Conservation (phyloP, 2,329 filamentous ascomycete genomes). For the Juglanconis oblonga region DNA sequence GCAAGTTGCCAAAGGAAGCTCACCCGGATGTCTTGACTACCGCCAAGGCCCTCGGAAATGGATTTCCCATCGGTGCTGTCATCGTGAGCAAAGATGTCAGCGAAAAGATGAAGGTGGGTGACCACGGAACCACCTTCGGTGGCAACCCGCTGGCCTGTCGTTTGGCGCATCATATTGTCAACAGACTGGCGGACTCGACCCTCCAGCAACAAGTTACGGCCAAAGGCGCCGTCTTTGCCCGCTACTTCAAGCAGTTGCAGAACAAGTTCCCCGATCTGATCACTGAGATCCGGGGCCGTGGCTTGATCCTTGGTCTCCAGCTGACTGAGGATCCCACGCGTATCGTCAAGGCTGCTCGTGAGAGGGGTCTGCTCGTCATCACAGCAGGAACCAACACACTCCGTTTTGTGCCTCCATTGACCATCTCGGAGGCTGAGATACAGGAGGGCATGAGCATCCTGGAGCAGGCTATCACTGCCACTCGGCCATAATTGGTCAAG, state of each 20-base stretch:
- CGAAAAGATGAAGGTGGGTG: slow-evolving; percentile 62
- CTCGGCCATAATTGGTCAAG: slow-evolving; percentile 23
- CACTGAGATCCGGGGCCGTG: slow-evolving; percentile 75
- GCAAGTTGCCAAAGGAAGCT: slow-evolving; percentile 67
- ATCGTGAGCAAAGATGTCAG: slow-evolving; percentile 60
- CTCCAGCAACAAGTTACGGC: slow-evolving; percentile 67
- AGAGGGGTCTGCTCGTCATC: slow-evolving; percentile 85
- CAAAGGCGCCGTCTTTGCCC: slow-evolving; percentile 56
- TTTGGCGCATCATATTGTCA: slow-evolving; percentile 82
- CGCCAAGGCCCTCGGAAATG: slow-evolving; percentile 94
- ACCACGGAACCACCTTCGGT: slow-evolving; percentile 93
- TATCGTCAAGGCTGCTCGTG: slow-evolving; percentile 80
- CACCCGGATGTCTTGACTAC: slow-evolving; percentile 94
- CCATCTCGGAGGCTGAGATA: slow-evolving; percentile 79
- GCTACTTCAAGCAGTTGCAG: slow-evolving; percentile 46
- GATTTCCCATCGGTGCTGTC: slow-evolving; percentile 89
- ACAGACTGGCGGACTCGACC: slow-evolving; percentile 66
- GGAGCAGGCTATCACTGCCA: slow-evolving; percentile 59
- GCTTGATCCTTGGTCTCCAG: slow-evolving; percentile 85
- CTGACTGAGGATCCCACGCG: slow-evolving; percentile 68
- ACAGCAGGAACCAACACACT: slow-evolving; percentile 91
- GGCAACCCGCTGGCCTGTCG: slow-evolving; percentile 86
- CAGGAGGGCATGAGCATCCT: slow-evolving; percentile 72
- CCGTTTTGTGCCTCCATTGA: slow-evolving; percentile 84
- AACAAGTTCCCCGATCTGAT: slow-evolving; percentile 64